Percentiles rank a stretch among this genome's conserved stretches.
Evolutionary conservation across 164 flowering plant species (phyloP).

Genomic region (Houttuynia cordata): DNA sequence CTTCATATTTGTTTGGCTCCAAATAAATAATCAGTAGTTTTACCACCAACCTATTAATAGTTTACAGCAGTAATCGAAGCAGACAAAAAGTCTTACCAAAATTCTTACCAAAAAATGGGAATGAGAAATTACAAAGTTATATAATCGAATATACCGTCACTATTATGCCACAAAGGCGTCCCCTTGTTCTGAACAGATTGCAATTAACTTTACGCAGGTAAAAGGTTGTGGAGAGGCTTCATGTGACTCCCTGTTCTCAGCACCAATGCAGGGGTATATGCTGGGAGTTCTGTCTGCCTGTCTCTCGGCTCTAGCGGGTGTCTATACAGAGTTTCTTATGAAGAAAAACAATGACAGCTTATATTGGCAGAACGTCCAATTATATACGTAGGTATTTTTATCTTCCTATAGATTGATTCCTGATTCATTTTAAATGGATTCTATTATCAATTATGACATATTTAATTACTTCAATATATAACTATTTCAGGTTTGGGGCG

Average conservation of each 20-base stretch:
- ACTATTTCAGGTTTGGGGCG: slow-evolving; percentile 66
- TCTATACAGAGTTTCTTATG: slow-evolving; percentile 97
- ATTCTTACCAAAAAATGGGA: too few relatives aligned
- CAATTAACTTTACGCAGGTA: slow-evolving; percentile 30
- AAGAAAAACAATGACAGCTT: slow-evolving; percentile 93
- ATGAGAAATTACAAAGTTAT: too few relatives aligned
- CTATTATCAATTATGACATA: not conserved
- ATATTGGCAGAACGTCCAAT: slow-evolving; percentile 91
- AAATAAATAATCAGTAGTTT: too few relatives aligned
- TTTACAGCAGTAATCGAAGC: too few relatives aligned
- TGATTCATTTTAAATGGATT: not conserved
- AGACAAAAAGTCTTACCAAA: too few relatives aligned
- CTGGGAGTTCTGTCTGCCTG: slow-evolving; percentile 89
- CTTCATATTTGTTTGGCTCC: too few relatives aligned
- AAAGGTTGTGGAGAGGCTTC: slow-evolving; percentile 91
- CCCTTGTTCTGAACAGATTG: not conserved
- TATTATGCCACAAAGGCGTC: too few relatives aligned
- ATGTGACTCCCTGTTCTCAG: slow-evolving; percentile 81
- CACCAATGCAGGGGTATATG: slow-evolving; percentile 90
- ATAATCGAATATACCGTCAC: too few relatives aligned
- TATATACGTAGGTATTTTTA: slow-evolving; percentile 71
- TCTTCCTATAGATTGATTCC: not conserved
- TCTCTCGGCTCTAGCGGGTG: slow-evolving; percentile 91
- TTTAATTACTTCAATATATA: not conserved
- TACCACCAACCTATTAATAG: too few relatives aligned